Evolutionary conservation across 495 filamentous ascomycete species (phyloP), one percentile per base, ranked within the genome.

Genomic region (Umbilicaria muhlenbergii): DNA sequence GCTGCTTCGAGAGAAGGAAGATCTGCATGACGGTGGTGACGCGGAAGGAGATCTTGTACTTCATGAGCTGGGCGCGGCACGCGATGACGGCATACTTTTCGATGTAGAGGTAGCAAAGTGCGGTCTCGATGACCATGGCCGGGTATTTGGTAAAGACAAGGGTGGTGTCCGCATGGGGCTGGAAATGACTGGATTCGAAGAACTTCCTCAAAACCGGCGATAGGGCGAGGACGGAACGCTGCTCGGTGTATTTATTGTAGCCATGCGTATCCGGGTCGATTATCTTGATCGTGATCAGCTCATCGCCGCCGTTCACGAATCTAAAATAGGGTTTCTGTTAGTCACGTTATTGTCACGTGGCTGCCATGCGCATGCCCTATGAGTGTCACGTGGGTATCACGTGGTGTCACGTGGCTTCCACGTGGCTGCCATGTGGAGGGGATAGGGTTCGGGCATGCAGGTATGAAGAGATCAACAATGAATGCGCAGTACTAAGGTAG

Each of bases 141-240:
- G 38, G 42, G 19, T 41, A 44, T 5, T 36, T 18, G n/a, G 46
- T 44, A 38, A 56, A 50, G 3, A 44, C 38, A n/a, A 56, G 38
- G 11, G 19, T 31, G 32, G 48, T 53, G 7, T 44, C 40, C 36
- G 50, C 47, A 17, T 45, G 41, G 3, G 32, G 38, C 15, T 37
- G 50, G 31, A 52, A 56, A 33, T 50, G 33, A 3, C 11, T 17
- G 11, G 50, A 52, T 15, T 46, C 14, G 42, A 56, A 52, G 47
- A 56, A 56, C 0, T 44, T 31, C 19, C 16, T 36, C 7, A 56
- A 49, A 2, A 16, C 17, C n/a, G 53, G 44, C 36, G 53, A 52
- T 3, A 47, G 41, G 14, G 35, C 10, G 11, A 56, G 50, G 8
- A 41, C 37, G 19, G 50, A 50, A 13, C 44, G 39, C 38, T 44